Evolutionary conservation across 202 grass and related monocot species (phyloP), one percentile per base, ranked within the genome.

Genomic region (Bolboschoenoplectus hybrid): DNA sequence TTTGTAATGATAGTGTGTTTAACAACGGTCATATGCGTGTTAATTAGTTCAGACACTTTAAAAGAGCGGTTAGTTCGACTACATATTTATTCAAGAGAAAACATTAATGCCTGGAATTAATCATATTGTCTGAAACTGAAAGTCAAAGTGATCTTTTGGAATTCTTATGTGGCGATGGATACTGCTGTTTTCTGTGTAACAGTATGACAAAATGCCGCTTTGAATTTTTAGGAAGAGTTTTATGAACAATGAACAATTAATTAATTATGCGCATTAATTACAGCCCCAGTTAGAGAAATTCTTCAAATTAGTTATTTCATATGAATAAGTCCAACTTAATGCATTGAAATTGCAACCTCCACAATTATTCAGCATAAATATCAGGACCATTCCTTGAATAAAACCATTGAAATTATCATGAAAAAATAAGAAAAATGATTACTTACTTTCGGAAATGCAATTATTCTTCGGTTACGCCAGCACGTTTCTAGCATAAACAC

Each of bases 21-120:
- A 65, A 80, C 76, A 65, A 67, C 73, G 50, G 63, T 68, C 62
- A 45, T 71, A 69, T 55, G 64, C 74, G 82, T 67, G 50, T 68
- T 87, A 87, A 34, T 35, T 26, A 87, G 46, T 35, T 26, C 19
- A 51, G 61, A 58, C 36, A 17, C 9, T 35, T 36, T 16, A 5
- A 46, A 6, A 70, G 66, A 41, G 45, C 20, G 9, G 19, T 60
- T 58, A 63, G 20, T 75, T 84, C 50, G 47, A 71, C 81, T 71
- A 55, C 6, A 61, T 61, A 61, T 69, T 51, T 14, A 70, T 57
- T 47, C 2, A 82, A 67, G 40, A 84, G 20, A 50, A 68, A 84
- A 39, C 45, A 84, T 84, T 52, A 56, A 39, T 70, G 81, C 26
- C 34, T 8, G 39, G 46, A 83, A 84, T 67, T 34, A 68, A 84